Evolutionary conservation across 176 grass and related monocot species (phyloP).

Genomic region (Phoenix dactylifera): DNA sequence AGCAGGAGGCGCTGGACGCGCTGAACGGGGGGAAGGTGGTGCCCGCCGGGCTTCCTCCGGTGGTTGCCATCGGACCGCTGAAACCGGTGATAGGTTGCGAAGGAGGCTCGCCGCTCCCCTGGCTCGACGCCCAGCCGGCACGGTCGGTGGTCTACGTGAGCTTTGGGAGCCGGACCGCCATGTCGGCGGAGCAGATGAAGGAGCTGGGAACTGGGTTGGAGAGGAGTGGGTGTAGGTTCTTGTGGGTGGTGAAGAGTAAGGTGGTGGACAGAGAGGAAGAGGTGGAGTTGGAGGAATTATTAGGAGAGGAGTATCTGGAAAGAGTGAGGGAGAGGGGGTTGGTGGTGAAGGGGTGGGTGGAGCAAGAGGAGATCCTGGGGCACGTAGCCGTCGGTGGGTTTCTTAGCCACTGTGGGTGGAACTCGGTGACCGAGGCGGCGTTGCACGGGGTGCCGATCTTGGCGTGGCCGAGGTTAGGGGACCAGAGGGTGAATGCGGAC

Average conservation of each 20-base stretch:
- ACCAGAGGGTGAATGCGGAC: slow-evolving; percentile 44
- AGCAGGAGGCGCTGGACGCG: slow-evolving; percentile 36
- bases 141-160: slow-evolving; percentile 49
- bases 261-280: slow-evolving; percentile 37
- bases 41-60: slow-evolving; percentile 18
- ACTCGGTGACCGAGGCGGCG: slow-evolving; percentile 45
- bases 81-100: background rate
- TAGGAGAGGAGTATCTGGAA: slow-evolving; percentile 26
- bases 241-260: slow-evolving; percentile 59
- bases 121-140: slow-evolving; percentile 44
- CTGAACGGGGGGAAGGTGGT: slow-evolving; percentile 30
- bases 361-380: slow-evolving; percentile 45
- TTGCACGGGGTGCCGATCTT: slow-evolving; percentile 40
- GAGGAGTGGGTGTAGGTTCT: slow-evolving; percentile 38
- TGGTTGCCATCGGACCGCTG: slow-evolving; percentile 33
- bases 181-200: slow-evolving; percentile 24
- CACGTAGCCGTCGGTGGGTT: slow-evolving; percentile 48
- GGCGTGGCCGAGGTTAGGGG: slow-evolving; percentile 38
- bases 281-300: slow-evolving; percentile 17
- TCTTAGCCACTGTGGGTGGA: slow-evolving; percentile 65
- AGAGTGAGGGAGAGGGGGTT: slow-evolving; percentile 37
- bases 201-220: slow-evolving; percentile 54
- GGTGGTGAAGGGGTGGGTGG: slow-evolving; percentile 53
- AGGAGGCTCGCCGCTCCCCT: background rate
- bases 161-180: slow-evolving; percentile 52